Conservation (phyloP, 2,329 filamentous ascomycete species). For the Aspergillus chevalieri region DNA sequence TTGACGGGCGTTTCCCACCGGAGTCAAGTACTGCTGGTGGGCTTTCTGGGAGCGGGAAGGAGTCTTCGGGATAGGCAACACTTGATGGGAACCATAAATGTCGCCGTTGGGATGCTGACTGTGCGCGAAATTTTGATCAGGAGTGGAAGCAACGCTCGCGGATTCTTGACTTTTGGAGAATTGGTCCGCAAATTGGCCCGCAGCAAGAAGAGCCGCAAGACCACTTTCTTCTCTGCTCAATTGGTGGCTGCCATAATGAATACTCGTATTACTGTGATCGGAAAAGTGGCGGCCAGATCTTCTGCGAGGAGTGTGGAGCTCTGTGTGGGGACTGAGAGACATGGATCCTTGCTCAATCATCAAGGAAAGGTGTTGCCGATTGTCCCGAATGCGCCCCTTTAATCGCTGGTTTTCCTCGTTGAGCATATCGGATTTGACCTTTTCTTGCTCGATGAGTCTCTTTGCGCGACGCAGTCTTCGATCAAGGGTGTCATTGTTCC, state of each 20-base stretch:
- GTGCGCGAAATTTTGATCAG: constrained; percentile 47
- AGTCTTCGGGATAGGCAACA: constrained; percentile 78
- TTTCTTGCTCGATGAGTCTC: constrained; percentile 69
- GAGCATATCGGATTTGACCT: constrained; percentile 65
- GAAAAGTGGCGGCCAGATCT: constrained; percentile 36
- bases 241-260: constrained; percentile 21
- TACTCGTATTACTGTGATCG: constrained; percentile 11
- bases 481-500: constrained; percentile 59
- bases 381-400: constrained; percentile 78
- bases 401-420: constrained; percentile 70
- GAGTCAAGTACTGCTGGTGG: constrained; percentile 53
- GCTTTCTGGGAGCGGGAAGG: constrained; percentile 53
- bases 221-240: constrained; percentile 51
- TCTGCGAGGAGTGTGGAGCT: constrained; percentile 41
- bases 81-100: constrained; percentile 68
- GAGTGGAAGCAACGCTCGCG: constrained; percentile 68
- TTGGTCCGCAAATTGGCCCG: constrained; percentile 62
- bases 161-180: constrained; percentile 74
- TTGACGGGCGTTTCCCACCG: constrained; percentile 48
- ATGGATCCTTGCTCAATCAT: constrained; percentile 69
- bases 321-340: constrained; percentile 53
- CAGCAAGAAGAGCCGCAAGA: constrained; percentile 68
- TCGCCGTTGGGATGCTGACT: constrained; percentile 54
- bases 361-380: constrained; percentile 76
- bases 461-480: constrained; percentile 67